Conservation (phyloP, 2,329 filamentous ascomycete genomes). For the Diaporthe australafricana region DNA sequence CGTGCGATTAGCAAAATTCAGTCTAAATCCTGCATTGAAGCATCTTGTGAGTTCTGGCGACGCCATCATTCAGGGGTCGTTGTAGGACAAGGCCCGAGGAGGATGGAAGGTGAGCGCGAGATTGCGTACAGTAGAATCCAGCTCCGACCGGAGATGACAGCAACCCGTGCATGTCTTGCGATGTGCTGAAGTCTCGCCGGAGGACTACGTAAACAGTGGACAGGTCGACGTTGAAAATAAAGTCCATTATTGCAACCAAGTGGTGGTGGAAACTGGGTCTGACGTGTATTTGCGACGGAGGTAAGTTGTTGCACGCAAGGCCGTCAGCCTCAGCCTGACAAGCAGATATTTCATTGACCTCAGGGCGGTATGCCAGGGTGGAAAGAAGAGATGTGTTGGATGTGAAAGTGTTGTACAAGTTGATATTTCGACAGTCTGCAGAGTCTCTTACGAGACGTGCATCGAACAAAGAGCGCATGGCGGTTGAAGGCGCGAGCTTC, state of each 20-base stretch:
- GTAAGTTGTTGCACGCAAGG: background rate
- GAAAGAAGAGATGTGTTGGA: background rate
- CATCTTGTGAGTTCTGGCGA: background rate
- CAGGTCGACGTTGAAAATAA: conserved; percentile 37
- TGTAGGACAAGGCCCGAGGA: background rate
- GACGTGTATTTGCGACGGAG: background rate
- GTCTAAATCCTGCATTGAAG: too few species aligned
- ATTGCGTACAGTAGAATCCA: conserved; percentile 25
- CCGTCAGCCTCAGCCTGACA: background rate
- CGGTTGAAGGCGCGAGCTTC: background rate
- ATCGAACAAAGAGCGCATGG: conserved; percentile 39
- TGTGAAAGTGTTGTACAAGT: background rate
- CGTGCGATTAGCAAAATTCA: background rate
- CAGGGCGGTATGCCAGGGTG: conserved; percentile 48
- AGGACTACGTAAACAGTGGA: conserved; percentile 35
- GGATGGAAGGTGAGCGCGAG: background rate
- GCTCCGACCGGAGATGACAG: conserved; percentile 26
- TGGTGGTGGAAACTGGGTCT: background rate
- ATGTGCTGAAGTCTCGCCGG: conserved; percentile 30
- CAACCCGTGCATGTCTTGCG: conserved; percentile 19
- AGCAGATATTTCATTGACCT: conserved; percentile 41
- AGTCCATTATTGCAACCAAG: conserved; percentile 32
- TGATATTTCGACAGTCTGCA: background rate
- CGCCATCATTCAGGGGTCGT: too few species aligned
- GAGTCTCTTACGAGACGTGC: conserved; percentile 15